A percentile compares a stretch with the other conserved stretches of the same genome.
phyloP scores from a whole-genome alignment of 495 filamentous ascomycete species.

The Bacidia gigantensis region DNA sequence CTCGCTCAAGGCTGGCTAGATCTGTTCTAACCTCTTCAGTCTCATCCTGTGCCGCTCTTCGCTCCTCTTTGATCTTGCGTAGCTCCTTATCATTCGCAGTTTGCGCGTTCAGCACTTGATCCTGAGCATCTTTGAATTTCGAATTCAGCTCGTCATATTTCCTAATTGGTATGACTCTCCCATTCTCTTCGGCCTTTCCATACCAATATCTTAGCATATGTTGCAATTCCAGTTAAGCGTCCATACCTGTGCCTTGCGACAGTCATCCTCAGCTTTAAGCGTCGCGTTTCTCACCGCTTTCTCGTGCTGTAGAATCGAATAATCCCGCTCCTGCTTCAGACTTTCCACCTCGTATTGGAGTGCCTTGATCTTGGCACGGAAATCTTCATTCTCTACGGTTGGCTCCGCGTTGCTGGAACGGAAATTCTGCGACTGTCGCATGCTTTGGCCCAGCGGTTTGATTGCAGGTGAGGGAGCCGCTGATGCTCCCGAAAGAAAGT shows the following conservation, averaged over 20 bases:
- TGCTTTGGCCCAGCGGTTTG: constrained; percentile 22
- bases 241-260: constrained; percentile 58
- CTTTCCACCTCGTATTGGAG: constrained; percentile 57
- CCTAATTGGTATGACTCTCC: constrained; percentile 49
- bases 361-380: constrained; percentile 54
- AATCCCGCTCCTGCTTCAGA: constrained; percentile 74
- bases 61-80: constrained; percentile 58
- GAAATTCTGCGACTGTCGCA: constrained; percentile 24
- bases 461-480: constrained; percentile 17
- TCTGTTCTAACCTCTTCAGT: constrained; percentile 60
- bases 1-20: constrained; percentile 54
- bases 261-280: constrained; percentile 67
- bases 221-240: background rate
- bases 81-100: constrained; percentile 56
- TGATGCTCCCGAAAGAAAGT: constrained; percentile 42
- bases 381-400: constrained; percentile 40
- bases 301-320: constrained; percentile 60
- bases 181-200: constrained; percentile 45
- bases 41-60: constrained; percentile 58
- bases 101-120: constrained; percentile 52
- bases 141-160: constrained; percentile 58
- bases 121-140: constrained; percentile 58
- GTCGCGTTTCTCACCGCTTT: constrained; percentile 68
- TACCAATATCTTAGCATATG: constrained; percentile 8
- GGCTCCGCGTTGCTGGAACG: constrained; percentile 10